phyloP scores from a whole-genome alignment of 495 filamentous ascomycete genomes.

The Glonium stellatum region DNA sequence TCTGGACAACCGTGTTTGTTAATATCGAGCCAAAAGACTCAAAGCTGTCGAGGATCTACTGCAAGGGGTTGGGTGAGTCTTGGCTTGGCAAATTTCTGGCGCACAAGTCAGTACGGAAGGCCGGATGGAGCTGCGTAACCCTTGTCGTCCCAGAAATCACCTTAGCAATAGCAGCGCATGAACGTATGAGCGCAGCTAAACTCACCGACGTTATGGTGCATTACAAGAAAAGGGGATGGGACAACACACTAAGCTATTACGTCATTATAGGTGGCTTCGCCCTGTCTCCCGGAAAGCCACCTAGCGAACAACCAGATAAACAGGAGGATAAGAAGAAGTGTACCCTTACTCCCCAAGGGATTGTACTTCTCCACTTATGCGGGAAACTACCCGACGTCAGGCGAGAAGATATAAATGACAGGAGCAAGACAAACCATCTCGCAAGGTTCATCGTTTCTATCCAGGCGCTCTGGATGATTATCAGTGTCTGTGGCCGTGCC shows the following conservation, averaged over 20 bases:
- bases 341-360: constrained; percentile 6
- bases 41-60: not conserved
- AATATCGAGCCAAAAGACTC: too few species aligned
- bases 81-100: not conserved
- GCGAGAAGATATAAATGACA: not conserved
- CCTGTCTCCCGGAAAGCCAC: not conserved
- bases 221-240: constrained; percentile 3
- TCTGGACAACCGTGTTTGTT: too few species aligned
- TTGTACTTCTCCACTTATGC: too few species aligned
- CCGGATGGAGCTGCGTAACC: not conserved
- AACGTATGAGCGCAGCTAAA: not conserved
- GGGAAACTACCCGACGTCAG: not conserved
- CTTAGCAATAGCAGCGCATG: constrained; percentile 3
- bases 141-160: not conserved
- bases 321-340: not conserved
- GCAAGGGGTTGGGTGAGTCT: too few species aligned
- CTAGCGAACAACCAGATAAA: not conserved
- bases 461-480: too few species aligned
- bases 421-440: too few species aligned
- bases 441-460: too few species aligned
- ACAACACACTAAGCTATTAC: constrained; percentile 6
- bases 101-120: not conserved
- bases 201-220: not conserved
- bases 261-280: constrained; percentile 13
- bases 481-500: too few species aligned